Conservation (phyloP, 2,329 filamentous ascomycete genomes). For the Cladosporium halotolerans region DNA sequence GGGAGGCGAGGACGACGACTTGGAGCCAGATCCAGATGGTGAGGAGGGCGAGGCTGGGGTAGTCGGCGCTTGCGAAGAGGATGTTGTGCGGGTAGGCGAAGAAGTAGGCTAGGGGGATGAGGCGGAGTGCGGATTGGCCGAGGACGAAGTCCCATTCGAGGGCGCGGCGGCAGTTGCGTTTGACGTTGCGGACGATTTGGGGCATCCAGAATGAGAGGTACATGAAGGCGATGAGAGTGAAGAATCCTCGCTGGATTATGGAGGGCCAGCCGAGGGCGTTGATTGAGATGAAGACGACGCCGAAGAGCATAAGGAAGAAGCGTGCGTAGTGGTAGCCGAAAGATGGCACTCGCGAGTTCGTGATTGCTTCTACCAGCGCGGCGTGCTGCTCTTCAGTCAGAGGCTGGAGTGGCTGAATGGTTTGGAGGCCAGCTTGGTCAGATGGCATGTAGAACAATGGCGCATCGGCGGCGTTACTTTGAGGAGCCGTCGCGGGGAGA, state of each 20-base stretch:
- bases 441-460: slow-evolving; percentile 52
- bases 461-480: slow-evolving; percentile 43
- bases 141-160: slow-evolving; percentile 87
- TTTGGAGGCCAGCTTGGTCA: slow-evolving; percentile 47
- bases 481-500: slow-evolving; percentile 44
- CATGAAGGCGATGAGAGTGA: slow-evolving; percentile 58
- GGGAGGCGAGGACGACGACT: slow-evolving; percentile 67
- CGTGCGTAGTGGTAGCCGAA: slow-evolving; percentile 55
- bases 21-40: slow-evolving; percentile 83
- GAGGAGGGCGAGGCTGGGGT: slow-evolving; percentile 56
- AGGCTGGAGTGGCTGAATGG: slow-evolving; percentile 17
- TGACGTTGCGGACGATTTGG: slow-evolving; percentile 83
- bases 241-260: slow-evolving; percentile 48
- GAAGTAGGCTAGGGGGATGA: slow-evolving; percentile 80
- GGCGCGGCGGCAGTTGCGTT: slow-evolving; percentile 85
- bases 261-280: slow-evolving; percentile 54
- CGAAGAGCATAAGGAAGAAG: slow-evolving; percentile 55
- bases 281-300: slow-evolving; percentile 52
- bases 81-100: slow-evolving; percentile 74
- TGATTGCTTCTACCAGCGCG: slow-evolving; percentile 34
- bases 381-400: slow-evolving; percentile 12
- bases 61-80: slow-evolving; percentile 67
- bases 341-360: slow-evolving; percentile 22
- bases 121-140: slow-evolving; percentile 71
- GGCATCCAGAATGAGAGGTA: slow-evolving; percentile 91